A percentile compares a stretch with the other conserved stretches of the same genome.
These are phyloP conservation scores for Sporisorium scitamineum DNA, from an alignment of 1,284 basidiomycete species.

Conservation along the genomic window DNA sequence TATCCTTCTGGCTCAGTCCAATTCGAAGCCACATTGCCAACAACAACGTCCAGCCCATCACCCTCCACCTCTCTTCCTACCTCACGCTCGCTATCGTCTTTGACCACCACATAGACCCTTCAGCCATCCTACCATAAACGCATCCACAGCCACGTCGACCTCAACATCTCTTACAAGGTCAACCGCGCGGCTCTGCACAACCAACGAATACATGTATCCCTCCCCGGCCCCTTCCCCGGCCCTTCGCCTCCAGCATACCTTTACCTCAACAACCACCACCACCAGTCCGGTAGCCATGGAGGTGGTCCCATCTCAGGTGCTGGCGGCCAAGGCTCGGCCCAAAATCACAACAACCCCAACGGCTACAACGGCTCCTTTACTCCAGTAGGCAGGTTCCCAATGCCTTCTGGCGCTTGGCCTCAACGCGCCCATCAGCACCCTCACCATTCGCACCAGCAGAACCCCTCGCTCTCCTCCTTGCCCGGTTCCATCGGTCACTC, in stretches of 20 bases:
- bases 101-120: neutral
- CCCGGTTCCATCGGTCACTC: slow-evolving; percentile 58
- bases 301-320: slow-evolving; percentile 44
- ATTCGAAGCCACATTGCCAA: neutral
- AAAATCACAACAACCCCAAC: slow-evolving; percentile 32
- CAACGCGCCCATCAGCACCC: slow-evolving; percentile 45
- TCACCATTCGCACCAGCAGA: slow-evolving; percentile 60
- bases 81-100: slow-evolving; percentile 27
- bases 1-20: slow-evolving; percentile 11
- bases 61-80: slow-evolving; percentile 8
- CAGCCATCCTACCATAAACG: neutral
- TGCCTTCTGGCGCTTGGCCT: slow-evolving; percentile 45
- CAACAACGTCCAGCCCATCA: slow-evolving; percentile 7
- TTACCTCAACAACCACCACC: slow-evolving; percentile 59
- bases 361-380: slow-evolving; percentile 48
- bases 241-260: slow-evolving; percentile 63
- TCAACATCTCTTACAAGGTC: slow-evolving; percentile 4
- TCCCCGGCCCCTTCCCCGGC: slow-evolving; percentile 63
- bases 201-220: slow-evolving; percentile 58
- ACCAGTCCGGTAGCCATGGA: slow-evolving; percentile 45
- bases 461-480: slow-evolving; percentile 62
- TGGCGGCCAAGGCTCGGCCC: slow-evolving; percentile 29
- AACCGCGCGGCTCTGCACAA: slow-evolving; percentile 10
- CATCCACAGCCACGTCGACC: slow-evolving; percentile 1
- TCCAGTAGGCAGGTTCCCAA: slow-evolving; percentile 49